Conservation (phyloP, 164 flowering plant genomes). For the Vitis amurensis region DNA sequence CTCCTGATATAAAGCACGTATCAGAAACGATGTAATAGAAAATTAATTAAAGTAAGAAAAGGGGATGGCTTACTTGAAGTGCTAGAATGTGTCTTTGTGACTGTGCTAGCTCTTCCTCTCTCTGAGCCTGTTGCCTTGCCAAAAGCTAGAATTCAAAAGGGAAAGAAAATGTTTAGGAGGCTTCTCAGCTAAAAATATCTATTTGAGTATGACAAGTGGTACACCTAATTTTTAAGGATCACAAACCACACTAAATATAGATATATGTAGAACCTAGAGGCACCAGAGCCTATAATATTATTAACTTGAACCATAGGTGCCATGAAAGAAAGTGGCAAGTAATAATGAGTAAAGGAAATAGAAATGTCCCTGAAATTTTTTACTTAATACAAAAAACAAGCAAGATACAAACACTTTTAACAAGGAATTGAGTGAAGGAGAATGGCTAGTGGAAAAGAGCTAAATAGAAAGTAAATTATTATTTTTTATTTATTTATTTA, state of each 20-base stretch:
- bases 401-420: not conserved
- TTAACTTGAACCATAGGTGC: not conserved
- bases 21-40: conserved; percentile 17
- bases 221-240: too few species aligned
- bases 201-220: not conserved
- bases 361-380: not conserved
- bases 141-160: conserved; percentile 51
- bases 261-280: not conserved
- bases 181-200: not conserved
- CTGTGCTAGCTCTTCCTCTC: conserved; percentile 96
- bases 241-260: too few species aligned
- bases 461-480: too few species aligned
- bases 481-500: too few species aligned
- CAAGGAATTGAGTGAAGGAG: not conserved
- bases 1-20: conserved; percentile 54
- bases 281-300: not conserved
- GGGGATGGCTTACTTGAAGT: conserved; percentile 71
- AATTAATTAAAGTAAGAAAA: not conserved
- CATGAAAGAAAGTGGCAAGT: not conserved
- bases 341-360: not conserved
- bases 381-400: not conserved
- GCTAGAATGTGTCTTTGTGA: conserved; percentile 95
- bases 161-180: not conserved
- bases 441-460: not conserved
- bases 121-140: conserved; percentile 98